A percentile compares a stretch with the other conserved stretches of the same genome.
These are phyloP conservation scores for Fraxinus sp. DNA, from an alignment of 305 asterid species.

Conservation along the genomic window DNA sequence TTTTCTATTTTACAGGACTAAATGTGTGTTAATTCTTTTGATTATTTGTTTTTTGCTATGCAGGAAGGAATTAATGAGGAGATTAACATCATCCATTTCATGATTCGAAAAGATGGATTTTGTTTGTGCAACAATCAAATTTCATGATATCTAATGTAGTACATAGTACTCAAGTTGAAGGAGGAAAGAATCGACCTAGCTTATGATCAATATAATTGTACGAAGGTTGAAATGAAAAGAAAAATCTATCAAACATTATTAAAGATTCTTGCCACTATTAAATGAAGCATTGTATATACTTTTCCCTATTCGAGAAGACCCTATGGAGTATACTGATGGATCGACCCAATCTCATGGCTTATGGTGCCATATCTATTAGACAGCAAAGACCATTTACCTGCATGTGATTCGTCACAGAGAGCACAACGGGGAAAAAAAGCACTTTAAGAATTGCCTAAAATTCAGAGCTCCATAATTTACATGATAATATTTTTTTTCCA, in stretches of 20 bases:
- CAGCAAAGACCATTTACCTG: background rate
- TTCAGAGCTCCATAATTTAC: background rate
- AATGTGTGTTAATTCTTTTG: background rate
- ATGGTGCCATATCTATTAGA: background rate
- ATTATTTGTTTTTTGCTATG: conserved; percentile 1
- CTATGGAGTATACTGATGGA: background rate
- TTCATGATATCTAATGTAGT: background rate
- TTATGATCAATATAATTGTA: conserved; percentile 21
- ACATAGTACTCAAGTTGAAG: conserved; percentile 4
- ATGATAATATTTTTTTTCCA: background rate
- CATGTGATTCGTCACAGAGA: background rate
- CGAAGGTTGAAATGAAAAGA: conserved; percentile 7
- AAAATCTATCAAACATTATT: background rate
- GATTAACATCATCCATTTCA: conserved; percentile 25
- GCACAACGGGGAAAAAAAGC: background rate
- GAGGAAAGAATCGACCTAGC: background rate
- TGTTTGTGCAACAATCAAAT: background rate
- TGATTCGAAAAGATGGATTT: background rate
- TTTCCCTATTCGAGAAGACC: background rate
- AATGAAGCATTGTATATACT: background rate
- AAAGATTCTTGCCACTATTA: background rate
- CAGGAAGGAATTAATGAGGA: conserved; percentile 54
- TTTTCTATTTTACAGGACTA: background rate
- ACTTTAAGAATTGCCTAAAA: background rate
- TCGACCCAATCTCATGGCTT: background rate